Evolutionary conservation across 305 asterid species (phyloP), one percentile per base, ranked within the genome.

Genomic region (Fraxinus albicans): DNA sequence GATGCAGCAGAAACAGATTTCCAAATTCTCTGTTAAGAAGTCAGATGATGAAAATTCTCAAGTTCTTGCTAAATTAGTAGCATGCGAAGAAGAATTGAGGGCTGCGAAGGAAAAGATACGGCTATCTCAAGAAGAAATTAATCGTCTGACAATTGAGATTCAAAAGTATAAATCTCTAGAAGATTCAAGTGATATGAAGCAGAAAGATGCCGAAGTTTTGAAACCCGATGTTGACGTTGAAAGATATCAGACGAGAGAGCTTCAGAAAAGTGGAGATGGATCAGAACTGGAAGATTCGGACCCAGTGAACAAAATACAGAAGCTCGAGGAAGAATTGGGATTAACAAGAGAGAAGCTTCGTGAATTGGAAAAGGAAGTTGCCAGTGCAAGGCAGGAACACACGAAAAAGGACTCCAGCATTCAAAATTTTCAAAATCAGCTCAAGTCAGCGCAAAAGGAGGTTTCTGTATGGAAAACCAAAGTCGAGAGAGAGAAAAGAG

Each of bases 401-500:
- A 80, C 83, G 72, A 84, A 77, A 44, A 95, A 88, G 65, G 90
- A 84, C 80, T 79, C 89, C 10, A 84, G 83, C 0, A 19, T 86
- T 23, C 91, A 89, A 38, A 80, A 79, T 72, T 82, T 91, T 50
- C 92, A 88, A 79, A 92, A 89, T 36, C 94, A 91, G 88, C 89
- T 94, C 17, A 90, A 88, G 73, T 88, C 91, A 13, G 84, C 92
- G 3, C 91, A 89, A 35, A 92, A 88, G 81, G 97, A 96, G 73
- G 84, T 82, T 65, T 87, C 94, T 0, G 80, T 78, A 3, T 90
- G 92, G 94, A 95, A 92, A 87, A 82, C 79, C 84, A 90, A 90
- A 82, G 78, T 91, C 19, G 94, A 94, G 83, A 88, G 76, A 76
- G 96, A 94, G 91, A 92, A 89, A 86, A 80, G 92, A 21, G 98